Conservation (phyloP, 1,139 yeast species). For the Eremothecium sinecaudum region DNA sequence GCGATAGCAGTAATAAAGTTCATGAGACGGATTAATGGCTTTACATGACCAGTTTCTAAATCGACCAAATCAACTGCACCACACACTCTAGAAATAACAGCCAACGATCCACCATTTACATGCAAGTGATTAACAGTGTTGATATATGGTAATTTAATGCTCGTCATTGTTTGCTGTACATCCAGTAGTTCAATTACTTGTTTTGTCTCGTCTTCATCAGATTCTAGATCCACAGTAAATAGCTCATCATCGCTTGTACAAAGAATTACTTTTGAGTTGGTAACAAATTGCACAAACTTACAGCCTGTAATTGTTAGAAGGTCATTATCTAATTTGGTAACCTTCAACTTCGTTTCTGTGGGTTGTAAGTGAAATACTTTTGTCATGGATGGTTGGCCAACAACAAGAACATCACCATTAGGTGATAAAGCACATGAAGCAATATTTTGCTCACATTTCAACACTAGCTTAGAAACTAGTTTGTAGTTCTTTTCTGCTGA, state of each 20-base stretch:
- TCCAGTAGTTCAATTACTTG: constrained; percentile 34
- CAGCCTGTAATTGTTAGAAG: constrained; percentile 43
- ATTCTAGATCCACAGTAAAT: constrained; percentile 39
- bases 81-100: constrained; percentile 52
- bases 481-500: constrained; percentile 26
- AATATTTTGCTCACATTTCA: constrained; percentile 76
- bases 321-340: constrained; percentile 46
- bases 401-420: constrained; percentile 58
- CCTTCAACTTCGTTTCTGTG: constrained; percentile 36
- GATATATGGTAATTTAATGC: constrained; percentile 30
- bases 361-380: constrained; percentile 55
- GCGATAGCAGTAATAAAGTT: constrained; percentile 54
- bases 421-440: constrained; percentile 59
- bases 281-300: constrained; percentile 39
- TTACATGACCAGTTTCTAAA: constrained; percentile 19
- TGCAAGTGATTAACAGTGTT: constrained; percentile 44
- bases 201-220: constrained; percentile 37
- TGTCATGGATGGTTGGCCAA: constrained; percentile 59
- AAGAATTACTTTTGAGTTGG: constrained; percentile 42
- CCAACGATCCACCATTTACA: constrained; percentile 36
- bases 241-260: constrained; percentile 62
- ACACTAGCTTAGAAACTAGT: constrained; percentile 54
- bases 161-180: constrained; percentile 26
- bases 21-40: constrained; percentile 43
- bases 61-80: constrained; percentile 58